phyloP scores from a whole-genome alignment of 148 eudicot species.

The Pharnaceum exiguum region DNA sequence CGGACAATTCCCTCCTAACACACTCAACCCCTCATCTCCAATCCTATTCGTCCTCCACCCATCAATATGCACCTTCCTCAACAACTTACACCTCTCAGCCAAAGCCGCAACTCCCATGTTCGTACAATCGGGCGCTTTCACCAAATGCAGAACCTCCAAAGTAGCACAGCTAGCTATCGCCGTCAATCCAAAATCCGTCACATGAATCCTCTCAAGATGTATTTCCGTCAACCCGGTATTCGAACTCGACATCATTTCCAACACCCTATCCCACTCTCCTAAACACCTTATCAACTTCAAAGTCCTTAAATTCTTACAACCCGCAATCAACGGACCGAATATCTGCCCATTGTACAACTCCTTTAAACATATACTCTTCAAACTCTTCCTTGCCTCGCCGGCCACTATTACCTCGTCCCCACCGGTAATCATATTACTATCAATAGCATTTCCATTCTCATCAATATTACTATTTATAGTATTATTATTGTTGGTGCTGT shows the following conservation, averaged over 20 bases:
- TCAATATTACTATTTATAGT: neutral
- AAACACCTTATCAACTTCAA: conserved; percentile 54
- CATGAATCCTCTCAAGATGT: conserved; percentile 70
- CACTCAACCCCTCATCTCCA: conserved; percentile 62
- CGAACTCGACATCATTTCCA: conserved; percentile 33
- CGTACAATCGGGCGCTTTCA: conserved; percentile 70
- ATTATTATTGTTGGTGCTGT: conserved; percentile 12
- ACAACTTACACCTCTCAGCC: conserved; percentile 54
- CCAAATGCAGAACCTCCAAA: conserved; percentile 68
- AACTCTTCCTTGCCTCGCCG: conserved; percentile 33
- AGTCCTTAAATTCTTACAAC: conserved; percentile 47
- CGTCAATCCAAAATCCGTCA: conserved; percentile 59
- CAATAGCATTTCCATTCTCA: neutral
- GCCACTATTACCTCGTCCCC: conserved; percentile 33
- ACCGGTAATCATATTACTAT: neutral
- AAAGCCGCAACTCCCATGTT: conserved; percentile 45
- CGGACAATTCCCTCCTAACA: conserved; percentile 49
- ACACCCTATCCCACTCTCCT: conserved; percentile 74
- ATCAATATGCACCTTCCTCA: conserved; percentile 80
- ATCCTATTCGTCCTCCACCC: conserved; percentile 89
- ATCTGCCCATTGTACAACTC: conserved; percentile 72
- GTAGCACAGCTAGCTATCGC: conserved; percentile 37
- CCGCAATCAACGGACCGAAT: conserved; percentile 56
- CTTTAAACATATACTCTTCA: conserved; percentile 55
- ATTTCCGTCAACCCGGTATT: conserved; percentile 47